A percentile compares a stretch with the other conserved stretches of the same genome.
Evolutionary conservation across 2,329 filamentous ascomycete species (phyloP).

Genomic region (Nemania sp.): DNA sequence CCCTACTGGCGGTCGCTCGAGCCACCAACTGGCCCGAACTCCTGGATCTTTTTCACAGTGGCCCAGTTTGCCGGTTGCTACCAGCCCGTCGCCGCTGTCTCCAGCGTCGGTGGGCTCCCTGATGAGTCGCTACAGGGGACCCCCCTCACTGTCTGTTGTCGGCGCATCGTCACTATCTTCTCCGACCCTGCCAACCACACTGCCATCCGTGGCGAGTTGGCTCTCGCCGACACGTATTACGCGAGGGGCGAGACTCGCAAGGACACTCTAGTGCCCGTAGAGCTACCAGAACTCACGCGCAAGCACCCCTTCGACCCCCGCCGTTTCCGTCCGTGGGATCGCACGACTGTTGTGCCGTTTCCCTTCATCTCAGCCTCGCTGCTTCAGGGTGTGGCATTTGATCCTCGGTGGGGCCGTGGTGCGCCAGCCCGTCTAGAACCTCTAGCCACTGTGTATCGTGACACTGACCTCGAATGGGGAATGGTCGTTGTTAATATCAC

Average conservation of each 20-base stretch:
- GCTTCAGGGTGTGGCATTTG: constrained; percentile 27
- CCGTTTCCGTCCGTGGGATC: constrained; percentile 25
- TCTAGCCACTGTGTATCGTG: constrained; percentile 31
- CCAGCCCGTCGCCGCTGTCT: constrained; percentile 26
- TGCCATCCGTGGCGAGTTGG: constrained; percentile 26
- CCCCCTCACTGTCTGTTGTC: constrained; percentile 26
- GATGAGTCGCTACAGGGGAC: constrained; percentile 23
- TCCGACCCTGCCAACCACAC: constrained; percentile 27
- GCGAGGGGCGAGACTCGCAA: neutral
- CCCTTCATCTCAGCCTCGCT: constrained; percentile 30
- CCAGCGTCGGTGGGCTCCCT: constrained; percentile 17
- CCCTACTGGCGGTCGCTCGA: constrained; percentile 25
- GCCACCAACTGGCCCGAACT: constrained; percentile 21
- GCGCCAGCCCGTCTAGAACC: constrained; percentile 24
- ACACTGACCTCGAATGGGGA: constrained; percentile 30
- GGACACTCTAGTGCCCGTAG: neutral
- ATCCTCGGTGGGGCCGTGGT: constrained; percentile 10
- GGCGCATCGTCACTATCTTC: constrained; percentile 30
- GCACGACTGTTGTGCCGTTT: constrained; percentile 22
- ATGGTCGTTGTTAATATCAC: constrained; percentile 33
- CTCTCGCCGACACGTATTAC: constrained; percentile 25
- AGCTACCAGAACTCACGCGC: constrained; percentile 8
- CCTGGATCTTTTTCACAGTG: constrained; percentile 28
- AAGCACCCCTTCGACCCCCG: neutral
- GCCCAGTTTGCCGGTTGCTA: constrained; percentile 20